A percentile compares a stretch with the other conserved stretches of the same genome.
Evolutionary conservation across 2,329 filamentous ascomycete genomes (phyloP).

Genomic region (Fusarium gaditjirri): DNA sequence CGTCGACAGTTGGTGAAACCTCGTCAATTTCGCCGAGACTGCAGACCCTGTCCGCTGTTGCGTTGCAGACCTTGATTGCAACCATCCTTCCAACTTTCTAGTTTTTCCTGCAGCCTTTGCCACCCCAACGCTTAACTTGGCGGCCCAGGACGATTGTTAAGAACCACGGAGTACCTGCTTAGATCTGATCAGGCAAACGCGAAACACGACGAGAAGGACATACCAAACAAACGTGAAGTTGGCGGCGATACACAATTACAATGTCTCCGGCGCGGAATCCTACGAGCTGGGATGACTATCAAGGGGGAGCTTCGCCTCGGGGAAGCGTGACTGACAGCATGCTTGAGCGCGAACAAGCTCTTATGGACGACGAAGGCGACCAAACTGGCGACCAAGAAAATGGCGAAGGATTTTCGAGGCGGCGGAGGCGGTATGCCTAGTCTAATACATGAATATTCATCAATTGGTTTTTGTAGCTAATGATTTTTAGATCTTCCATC

Average conservation of each 20-base stretch:
- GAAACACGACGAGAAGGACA: background rate
- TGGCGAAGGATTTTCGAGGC: slow-evolving; percentile 40
- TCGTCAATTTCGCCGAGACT: slow-evolving; percentile 9
- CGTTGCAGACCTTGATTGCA: slow-evolving; percentile 21
- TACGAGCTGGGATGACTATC: slow-evolving; percentile 59
- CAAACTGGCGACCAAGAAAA: slow-evolving; percentile 48
- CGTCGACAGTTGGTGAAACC: slow-evolving; percentile 1
- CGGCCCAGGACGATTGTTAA: slow-evolving; percentile 4
- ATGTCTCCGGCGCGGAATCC: slow-evolving; percentile 52
- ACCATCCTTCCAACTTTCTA: slow-evolving; percentile 26
- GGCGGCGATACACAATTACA: slow-evolving; percentile 19
- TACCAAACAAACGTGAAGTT: slow-evolving; percentile 2
- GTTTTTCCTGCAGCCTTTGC: slow-evolving; percentile 31
- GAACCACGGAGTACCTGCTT: background rate
- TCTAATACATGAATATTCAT: background rate
- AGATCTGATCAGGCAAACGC: background rate
- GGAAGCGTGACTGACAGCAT: slow-evolving; percentile 57
- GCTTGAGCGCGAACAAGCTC: slow-evolving; percentile 57
- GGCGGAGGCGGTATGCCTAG: slow-evolving; percentile 47
- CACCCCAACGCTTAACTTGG: slow-evolving; percentile 22
- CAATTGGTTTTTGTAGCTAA: slow-evolving; percentile 1
- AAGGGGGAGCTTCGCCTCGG: slow-evolving; percentile 55
- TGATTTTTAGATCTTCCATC: slow-evolving; percentile 63
- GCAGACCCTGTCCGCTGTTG: slow-evolving; percentile 19
- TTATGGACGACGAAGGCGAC: slow-evolving; percentile 55